Conservation (phyloP, 306 rosid species). For the Dalbergia cultrata region DNA sequence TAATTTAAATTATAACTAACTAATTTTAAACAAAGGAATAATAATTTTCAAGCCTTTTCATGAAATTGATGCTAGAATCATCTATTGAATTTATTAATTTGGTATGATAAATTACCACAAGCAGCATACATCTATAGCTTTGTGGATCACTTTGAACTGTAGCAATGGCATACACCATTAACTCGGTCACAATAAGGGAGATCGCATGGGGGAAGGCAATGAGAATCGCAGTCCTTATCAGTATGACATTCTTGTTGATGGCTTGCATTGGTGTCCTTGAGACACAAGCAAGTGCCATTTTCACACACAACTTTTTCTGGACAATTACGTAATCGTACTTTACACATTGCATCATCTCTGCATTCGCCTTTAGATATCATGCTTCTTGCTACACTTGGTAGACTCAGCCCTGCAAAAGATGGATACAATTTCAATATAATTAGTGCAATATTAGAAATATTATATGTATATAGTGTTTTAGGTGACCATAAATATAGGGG, state of each 20-base stretch:
- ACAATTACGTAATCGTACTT: no score
- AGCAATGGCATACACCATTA: not conserved
- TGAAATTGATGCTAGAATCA: not conserved
- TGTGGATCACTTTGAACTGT: not conserved
- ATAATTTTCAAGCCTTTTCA: not conserved
- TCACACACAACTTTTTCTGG: not conserved
- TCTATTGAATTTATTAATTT: not conserved
- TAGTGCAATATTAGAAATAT: not conserved
- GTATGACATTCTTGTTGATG: not conserved
- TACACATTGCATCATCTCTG: not conserved
- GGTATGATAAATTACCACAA: not conserved
- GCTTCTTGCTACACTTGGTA: not conserved
- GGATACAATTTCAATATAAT: not conserved
- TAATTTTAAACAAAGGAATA: no score
- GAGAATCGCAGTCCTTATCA: not conserved
- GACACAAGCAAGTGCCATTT: not conserved
- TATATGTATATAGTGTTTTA: no score
- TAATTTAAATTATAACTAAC: no score
- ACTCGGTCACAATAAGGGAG: not conserved
- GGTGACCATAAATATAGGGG: no score
- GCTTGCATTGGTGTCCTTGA: not conserved
- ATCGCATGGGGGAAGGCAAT: no score
- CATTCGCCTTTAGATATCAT: no score
- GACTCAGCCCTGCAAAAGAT: not conserved
- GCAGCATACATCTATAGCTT: not conserved